A percentile compares a stretch with the other conserved stretches of the same genome.
These are phyloP conservation scores for Apiotrichum veenhuisii DNA, from an alignment of 1,284 basidiomycete species.

Conservation along the genomic window DNA sequence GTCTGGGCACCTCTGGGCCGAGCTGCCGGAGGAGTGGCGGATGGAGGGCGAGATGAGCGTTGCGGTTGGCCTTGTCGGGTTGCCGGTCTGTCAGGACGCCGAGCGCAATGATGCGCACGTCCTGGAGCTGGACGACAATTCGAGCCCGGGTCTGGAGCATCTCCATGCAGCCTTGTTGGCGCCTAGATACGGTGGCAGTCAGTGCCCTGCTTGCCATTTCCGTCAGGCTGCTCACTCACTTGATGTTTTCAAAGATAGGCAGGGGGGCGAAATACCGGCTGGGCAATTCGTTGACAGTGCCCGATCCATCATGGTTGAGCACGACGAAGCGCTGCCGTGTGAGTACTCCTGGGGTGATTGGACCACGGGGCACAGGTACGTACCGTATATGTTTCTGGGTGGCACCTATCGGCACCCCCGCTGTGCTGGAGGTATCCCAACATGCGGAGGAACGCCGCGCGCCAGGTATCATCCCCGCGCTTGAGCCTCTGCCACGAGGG, in stretches of 20 bases:
- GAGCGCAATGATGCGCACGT: conserved; percentile 41
- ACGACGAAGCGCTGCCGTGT: conserved; percentile 40
- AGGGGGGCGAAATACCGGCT: conserved; percentile 44
- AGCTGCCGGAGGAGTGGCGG: conserved; percentile 36
- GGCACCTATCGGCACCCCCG: too few relatives aligned
- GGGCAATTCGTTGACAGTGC: conserved; percentile 42
- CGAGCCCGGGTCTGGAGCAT: conserved; percentile 36
- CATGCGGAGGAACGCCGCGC: conserved; percentile 38
- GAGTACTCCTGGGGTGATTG: too few relatives aligned
- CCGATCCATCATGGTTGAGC: conserved; percentile 41
- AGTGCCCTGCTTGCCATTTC: too few relatives aligned
- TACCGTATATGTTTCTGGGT: conserved; percentile 46
- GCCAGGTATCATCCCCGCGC: conserved; percentile 36
- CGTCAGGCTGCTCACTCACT: too few relatives aligned
- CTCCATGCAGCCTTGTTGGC: conserved; percentile 39
- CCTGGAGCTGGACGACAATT: conserved; percentile 39
- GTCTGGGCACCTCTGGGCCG: too few relatives aligned
- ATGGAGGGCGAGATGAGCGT: conserved; percentile 42
- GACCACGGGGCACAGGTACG: too few relatives aligned
- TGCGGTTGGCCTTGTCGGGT: conserved; percentile 41
- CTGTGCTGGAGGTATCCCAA: conserved; percentile 33
- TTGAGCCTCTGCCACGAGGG: conserved; percentile 41
- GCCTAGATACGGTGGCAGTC: too few relatives aligned
- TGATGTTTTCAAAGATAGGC: conserved; percentile 43
- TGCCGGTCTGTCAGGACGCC: conserved; percentile 32